Evolutionary conservation across 192 early-diverging fungal genomes (phyloP).

Genomic region (Backusella parvicylindrica): DNA sequence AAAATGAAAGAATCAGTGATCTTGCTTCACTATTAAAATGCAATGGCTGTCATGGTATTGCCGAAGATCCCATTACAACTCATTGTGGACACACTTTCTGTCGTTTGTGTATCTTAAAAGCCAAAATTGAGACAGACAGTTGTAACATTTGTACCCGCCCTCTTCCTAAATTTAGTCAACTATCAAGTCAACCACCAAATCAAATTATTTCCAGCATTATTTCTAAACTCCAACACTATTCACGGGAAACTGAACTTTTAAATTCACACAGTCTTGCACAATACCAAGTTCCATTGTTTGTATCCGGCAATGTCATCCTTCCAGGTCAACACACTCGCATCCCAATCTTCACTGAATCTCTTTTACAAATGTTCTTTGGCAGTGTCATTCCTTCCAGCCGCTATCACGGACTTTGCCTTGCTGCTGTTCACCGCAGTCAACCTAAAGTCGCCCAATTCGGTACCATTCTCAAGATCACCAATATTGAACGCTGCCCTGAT

Average conservation of each 20-base stretch:
- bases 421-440: neutral
- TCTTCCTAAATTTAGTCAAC: neutral
- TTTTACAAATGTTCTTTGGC: neutral
- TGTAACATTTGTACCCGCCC: neutral
- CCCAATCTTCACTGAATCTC: neutral
- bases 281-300: neutral
- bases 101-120: neutral
- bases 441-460: slow-evolving; percentile 3
- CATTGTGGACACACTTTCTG: slow-evolving; percentile 12
- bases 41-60: neutral
- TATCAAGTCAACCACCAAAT: neutral
- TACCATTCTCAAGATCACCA: slow-evolving; percentile 4
- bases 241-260: neutral
- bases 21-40: neutral
- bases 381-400: neutral
- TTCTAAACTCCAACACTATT: neutral
- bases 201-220: neutral
- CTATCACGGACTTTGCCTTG: neutral
- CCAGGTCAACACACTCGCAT: neutral
- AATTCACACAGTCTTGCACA: neutral
- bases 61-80: neutral
- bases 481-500: slow-evolving; percentile 1
- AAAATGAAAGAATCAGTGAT: neutral
- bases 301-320: neutral
- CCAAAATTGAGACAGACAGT: neutral